Conservation (phyloP, 1,284 basidiomycete genomes). For the Athelia sp. region DNA sequence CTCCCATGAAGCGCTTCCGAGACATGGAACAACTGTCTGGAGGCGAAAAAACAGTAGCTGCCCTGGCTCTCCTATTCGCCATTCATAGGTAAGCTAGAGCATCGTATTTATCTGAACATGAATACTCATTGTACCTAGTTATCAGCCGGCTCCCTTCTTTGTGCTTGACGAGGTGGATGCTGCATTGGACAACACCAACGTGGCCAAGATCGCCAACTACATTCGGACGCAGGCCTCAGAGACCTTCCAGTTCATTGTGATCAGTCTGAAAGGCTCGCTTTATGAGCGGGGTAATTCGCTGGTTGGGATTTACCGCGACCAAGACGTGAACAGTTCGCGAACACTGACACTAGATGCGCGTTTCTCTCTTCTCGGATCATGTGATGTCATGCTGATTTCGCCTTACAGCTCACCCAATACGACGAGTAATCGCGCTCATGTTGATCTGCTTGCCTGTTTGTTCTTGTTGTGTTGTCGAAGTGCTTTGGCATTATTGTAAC, state of each 20-base stretch:
- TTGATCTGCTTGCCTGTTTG: not conserved
- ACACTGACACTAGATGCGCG: slow-evolving; percentile 89
- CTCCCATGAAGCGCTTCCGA: slow-evolving; percentile 97
- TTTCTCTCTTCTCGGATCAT: slow-evolving; percentile 10
- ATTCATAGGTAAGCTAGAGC: slow-evolving; percentile 75
- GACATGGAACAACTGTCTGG: slow-evolving; percentile 99
- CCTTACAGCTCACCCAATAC: slow-evolving; percentile 36
- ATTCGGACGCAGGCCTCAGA: slow-evolving; percentile 77
- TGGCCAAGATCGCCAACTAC: slow-evolving; percentile 89
- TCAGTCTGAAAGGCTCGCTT: slow-evolving; percentile 87
- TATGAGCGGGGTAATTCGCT: slow-evolving; percentile 91
- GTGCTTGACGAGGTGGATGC: slow-evolving; percentile 98
- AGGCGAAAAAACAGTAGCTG: slow-evolving; percentile 98
- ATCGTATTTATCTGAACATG: not conserved
- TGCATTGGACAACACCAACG: slow-evolving; percentile 94
- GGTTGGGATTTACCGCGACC: slow-evolving; percentile 92
- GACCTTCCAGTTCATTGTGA: slow-evolving; percentile 93
- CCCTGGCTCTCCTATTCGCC: slow-evolving; percentile 91
- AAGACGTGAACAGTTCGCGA: slow-evolving; percentile 87
- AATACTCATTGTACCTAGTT: slow-evolving; percentile 42
- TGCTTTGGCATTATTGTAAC: not conserved
- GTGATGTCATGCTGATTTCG: slow-evolving; percentile 3
- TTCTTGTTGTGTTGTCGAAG: not conserved
- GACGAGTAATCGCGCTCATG: slow-evolving; percentile 21
- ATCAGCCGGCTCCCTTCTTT: slow-evolving; percentile 98